Evolutionary conservation across 495 filamentous ascomycete species (phyloP), one percentile per base, ranked within the genome.

Genomic region (Corynascus novoguineensis): DNA sequence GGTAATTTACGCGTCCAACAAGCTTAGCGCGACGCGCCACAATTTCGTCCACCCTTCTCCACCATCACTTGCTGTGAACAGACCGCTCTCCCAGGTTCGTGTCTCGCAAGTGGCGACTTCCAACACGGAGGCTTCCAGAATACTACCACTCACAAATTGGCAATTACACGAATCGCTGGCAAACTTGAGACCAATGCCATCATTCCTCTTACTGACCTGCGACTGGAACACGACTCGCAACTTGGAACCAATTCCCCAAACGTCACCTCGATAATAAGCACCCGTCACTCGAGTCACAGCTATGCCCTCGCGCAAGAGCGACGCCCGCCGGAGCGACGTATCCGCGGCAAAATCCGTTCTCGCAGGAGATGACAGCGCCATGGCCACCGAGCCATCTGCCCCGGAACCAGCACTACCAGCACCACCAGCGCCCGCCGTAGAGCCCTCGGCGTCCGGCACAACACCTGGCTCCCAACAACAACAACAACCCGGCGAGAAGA

Each of bases 271-370:
- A 28, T 7, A 25, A n/a, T n/a, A n/a, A n/a, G n/a, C n/a, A n/a
- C n/a, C n/a, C n/a, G n/a, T n/a, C n/a, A n/a, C 21, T n/a, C 44
- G 10, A 17, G 15, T 38, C 46, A 19, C 42, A 37, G 55, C 64
- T 22, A 74, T 77, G 74, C 69, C 71, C 1, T 58, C 71, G 21
- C 61, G 67, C 8, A 75, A 75, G 53, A 69, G 59, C 56, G 71
- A 75, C 45, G 60, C 60, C 19, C 68, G 70, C 35, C 65, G 68
- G 55, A 71, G 67, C 64, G 72, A 76, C 59, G 68, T 72, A 46
- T 75, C 75, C 7, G 71, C 64, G 53, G 75, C 74, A 1, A 65
- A 70, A 35, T 75, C 74, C 32, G 68, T 73, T 6, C 63, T 71
- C 32, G 73, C 69, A 50, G 72, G 71, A 22, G 68, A 71, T 8